Evolutionary conservation across 23 red algal genomes (phyloP).

Genomic region (Cyanidioschyzon merolae): DNA sequence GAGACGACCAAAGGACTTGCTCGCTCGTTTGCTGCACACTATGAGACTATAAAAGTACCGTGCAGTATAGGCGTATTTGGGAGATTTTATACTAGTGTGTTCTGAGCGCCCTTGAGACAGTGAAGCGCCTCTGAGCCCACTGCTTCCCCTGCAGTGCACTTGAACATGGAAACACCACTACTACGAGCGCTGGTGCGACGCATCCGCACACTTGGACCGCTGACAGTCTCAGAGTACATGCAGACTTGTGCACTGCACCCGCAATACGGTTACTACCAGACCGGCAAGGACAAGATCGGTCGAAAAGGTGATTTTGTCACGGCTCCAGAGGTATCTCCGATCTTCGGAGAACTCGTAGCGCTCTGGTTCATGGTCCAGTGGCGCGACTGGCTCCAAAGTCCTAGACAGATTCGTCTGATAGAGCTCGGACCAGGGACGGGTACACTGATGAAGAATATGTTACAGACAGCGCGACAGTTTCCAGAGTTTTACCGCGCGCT

Average conservation of each 20-base stretch:
- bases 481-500: slow-evolving; percentile 17
- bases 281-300: not conserved
- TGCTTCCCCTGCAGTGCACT: too few relatives aligned
- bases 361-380: slow-evolving; percentile 36
- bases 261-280: slow-evolving; percentile 72
- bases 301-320: slow-evolving; percentile 79
- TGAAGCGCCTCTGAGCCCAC: too few relatives aligned
- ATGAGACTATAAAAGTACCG: too few relatives aligned
- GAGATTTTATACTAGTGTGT: too few relatives aligned
- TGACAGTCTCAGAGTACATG: slow-evolving; percentile 90
- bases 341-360: slow-evolving; percentile 68
- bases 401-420: slow-evolving; percentile 24
- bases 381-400: not conserved
- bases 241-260: slow-evolving; percentile 62
- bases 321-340: slow-evolving; percentile 56
- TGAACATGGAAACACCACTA: slow-evolving; percentile 24
- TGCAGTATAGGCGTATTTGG: too few relatives aligned
- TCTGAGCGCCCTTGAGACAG: too few relatives aligned
- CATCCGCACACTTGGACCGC: slow-evolving; percentile 47
- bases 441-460: slow-evolving; percentile 32
- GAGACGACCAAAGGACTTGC: too few relatives aligned
- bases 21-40: too few relatives aligned
- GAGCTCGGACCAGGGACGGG: slow-evolving; percentile 83
- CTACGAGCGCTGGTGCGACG: slow-evolving; percentile 24
- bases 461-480: not conserved